Evolutionary conservation across 495 filamentous ascomycete species (phyloP), one percentile per base, ranked within the genome.

Genomic region (Polyplosphaeria fusca): DNA sequence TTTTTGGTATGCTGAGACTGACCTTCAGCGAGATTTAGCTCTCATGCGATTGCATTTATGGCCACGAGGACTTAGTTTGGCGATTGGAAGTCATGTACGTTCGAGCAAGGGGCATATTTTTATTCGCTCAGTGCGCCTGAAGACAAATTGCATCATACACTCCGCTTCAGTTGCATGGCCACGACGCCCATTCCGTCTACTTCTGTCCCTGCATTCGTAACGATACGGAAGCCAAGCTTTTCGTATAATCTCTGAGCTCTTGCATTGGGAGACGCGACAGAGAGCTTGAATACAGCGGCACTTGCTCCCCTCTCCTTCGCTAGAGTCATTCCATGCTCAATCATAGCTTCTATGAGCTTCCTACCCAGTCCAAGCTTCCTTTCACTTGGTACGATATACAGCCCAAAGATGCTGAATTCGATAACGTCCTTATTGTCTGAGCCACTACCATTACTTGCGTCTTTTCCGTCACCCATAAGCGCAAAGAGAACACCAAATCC

Each of bases 271-370:
- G 19, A 4, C 4, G 24, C 22, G n/a, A 28, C 43, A 14, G 11
- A 0, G 14, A 47, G 9, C n/a, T 23, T 26, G 20, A 56, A 16
- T 18, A 46, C 16, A 7, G 41, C 43, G 22, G 40, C 43, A 5
- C 23, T 7, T 28, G n/a, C 24, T 4, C 26, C 32, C 37, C 37
- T 28, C 24, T 48, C 39, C 14, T 40, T 5, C 2, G 22, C 47
- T 23, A 46, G 2, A 19, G 2, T 11, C 27, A 5, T 24, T 12
- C 25, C 58, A 20, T 55, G 30, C 20, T 13, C 48, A 13, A 52
- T 28, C 18, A 49, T 56, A 13, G 52, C 49, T 28, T 47, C 40
- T 27, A 65, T 39, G n/a, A 65, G 61, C 1, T 30, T 35, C 20
- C 37, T 48, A 12, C 51, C 60, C 7, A 63, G 5, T 3, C 55